Conservation (phyloP, 1,139 yeast genomes). For the Geotrichum candidum region DNA sequence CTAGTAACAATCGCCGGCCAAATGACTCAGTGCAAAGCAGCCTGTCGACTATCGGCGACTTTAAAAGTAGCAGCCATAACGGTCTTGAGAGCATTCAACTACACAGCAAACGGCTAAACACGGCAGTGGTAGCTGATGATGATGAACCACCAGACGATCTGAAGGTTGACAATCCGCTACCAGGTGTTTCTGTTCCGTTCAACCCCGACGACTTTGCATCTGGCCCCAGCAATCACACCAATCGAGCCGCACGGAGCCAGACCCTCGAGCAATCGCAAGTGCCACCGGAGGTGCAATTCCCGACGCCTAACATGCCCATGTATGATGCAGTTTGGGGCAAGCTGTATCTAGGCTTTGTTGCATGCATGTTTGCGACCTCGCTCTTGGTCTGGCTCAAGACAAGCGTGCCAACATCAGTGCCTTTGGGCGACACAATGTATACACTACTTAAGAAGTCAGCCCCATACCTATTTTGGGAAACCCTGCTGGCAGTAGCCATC, state of each 20-base stretch:
- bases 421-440: conserved; percentile 35
- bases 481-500: conserved; percentile 28
- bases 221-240: conserved; percentile 3
- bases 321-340: conserved; percentile 33
- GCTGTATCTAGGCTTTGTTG: conserved; percentile 29
- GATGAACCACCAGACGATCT: conserved; percentile 30
- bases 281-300: conserved; percentile 9
- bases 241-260: not conserved
- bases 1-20: conserved; percentile 1
- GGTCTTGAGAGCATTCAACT: conserved; percentile 13
- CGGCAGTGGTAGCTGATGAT: conserved; percentile 21
- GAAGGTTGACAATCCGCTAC: conserved; percentile 19
- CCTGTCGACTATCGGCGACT: conserved; percentile 5
- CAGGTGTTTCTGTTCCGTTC: conserved; percentile 21
- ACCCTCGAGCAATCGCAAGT: conserved; percentile 5
- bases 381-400: conserved; percentile 34
- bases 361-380: conserved; percentile 35
- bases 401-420: conserved; percentile 26
- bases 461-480: conserved; percentile 28
- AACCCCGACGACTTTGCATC: conserved; percentile 21
- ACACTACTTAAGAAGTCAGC: conserved; percentile 31
- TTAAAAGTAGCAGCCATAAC: not conserved
- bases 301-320: conserved; percentile 15
- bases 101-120: conserved; percentile 2
- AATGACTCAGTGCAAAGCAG: conserved; percentile 10